Base-by-base conservation (phyloP, 306 rosid genomes). In the Morella rubra region DNA sequence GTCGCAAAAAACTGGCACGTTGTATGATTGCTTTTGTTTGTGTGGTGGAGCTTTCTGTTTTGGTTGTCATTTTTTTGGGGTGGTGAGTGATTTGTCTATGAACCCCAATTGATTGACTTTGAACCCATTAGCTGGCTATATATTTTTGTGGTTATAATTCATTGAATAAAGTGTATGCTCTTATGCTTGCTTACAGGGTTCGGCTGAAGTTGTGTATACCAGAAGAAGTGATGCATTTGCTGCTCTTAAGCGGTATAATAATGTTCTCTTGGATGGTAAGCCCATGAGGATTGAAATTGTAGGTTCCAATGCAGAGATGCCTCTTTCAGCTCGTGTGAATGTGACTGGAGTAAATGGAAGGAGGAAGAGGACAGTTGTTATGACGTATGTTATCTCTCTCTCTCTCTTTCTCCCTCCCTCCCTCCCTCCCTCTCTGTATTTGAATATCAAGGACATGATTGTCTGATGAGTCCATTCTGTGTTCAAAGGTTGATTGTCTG, bases 151-250 rank as follows among this genome's bases (percentile, higher is more conserved):
- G 13, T 61, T 79, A 6, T 16, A 46, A 18, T 60, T 37, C 68
- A 74, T 14, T 13, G 19, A 2, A 20, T 73, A n/a, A 41, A n/a
- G 44, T 60, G 44, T 62, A 53, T 12, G 3, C 14, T 3, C 14
- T 71, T 32, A 40, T 51, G 40, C 54, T 73, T 49, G 71, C 52
- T 73, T 77, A 41, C 87, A 95, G 99, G 99, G 99, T 24, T 90
- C 99, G 0, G 99, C 99, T 67, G 99, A 95, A 81, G 97, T 95
- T 75, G 96, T 92, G 62, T 95, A 95, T 64, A 84, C 89, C 22
- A 90, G 92, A 78, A 84, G 99, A 87, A 91, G 97, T 89, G 97
- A 95, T 73, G 99, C 97, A 50, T 95, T 95, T 87, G 93, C 97
- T 62, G 99, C 99, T 62, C 85, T 90, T 67, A 90, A 89, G 79